These are phyloP conservation scores for Botryotinia calthae DNA, from an alignment of 2,329 filamentous ascomycete species.

Conservation along the genomic window DNA sequence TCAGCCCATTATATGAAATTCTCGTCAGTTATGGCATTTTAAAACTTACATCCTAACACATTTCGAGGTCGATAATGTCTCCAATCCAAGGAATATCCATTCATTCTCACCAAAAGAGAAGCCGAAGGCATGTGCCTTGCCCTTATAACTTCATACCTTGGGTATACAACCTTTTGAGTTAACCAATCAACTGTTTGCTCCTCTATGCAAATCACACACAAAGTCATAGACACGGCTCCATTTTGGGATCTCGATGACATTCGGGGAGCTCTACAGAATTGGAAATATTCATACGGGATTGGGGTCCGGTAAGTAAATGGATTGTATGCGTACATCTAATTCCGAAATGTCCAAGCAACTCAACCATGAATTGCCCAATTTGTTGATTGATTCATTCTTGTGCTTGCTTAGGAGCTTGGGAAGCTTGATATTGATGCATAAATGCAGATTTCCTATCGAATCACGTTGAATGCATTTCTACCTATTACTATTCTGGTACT, in stretches of 20 bases:
- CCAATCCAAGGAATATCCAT: background rate
- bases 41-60: conserved; percentile 2
- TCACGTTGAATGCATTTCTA: background rate
- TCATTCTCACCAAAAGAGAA: background rate
- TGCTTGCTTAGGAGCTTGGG: conserved; percentile 4
- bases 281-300: background rate
- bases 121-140: background rate
- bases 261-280: background rate
- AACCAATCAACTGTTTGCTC: background rate
- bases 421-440: conserved; percentile 1
- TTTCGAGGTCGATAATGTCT: background rate
- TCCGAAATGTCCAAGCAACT: conserved; percentile 1
- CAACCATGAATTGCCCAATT: background rate
- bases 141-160: conserved; percentile 3
- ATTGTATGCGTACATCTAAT: background rate
- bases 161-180: background rate
- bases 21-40: conserved; percentile 17
- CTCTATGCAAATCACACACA: background rate
- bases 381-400: background rate
- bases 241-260: conserved; percentile 11
- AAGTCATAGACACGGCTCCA: background rate
- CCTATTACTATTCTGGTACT: background rate
- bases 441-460: background rate
- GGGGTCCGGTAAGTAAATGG: conserved; percentile 2
- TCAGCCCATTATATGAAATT: conserved; percentile 16